Percentiles rank a stretch among this genome's conserved stretches.
Evolutionary conservation across 768 basidiomycete genomes (phyloP).

Genomic region (Trametes punicea): DNA sequence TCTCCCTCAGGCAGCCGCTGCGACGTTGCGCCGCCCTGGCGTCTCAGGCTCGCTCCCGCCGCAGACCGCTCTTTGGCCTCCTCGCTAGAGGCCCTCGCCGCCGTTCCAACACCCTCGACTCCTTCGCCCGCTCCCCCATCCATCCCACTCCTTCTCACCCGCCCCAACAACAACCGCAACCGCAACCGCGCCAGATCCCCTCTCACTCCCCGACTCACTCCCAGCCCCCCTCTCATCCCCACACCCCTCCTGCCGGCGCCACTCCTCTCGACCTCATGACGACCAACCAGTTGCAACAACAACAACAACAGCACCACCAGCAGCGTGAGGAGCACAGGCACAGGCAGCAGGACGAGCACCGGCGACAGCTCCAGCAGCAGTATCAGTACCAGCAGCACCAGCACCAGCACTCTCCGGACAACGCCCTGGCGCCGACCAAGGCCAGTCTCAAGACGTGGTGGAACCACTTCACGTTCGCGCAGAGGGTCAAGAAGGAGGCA

Average conservation of each 20-base stretch:
- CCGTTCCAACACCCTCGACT: slow-evolving; percentile 19
- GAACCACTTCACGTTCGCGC: slow-evolving; percentile 67
- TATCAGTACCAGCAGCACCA: slow-evolving; percentile 9
- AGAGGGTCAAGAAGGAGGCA: slow-evolving; percentile 56
- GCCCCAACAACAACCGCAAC: background rate
- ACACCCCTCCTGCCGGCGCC: slow-evolving; percentile 2
- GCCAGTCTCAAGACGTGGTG: slow-evolving; percentile 73
- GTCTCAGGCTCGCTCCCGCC: slow-evolving; percentile 17
- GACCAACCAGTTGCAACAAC: slow-evolving; percentile 8
- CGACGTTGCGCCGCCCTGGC: slow-evolving; percentile 16
- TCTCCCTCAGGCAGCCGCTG: background rate
- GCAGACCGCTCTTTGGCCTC: slow-evolving; percentile 20
- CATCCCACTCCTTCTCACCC: background rate
- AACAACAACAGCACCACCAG: slow-evolving; percentile 4
- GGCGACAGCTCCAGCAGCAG: slow-evolving; percentile 6
- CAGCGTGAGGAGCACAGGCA: slow-evolving; percentile 5
- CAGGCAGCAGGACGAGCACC: slow-evolving; percentile 1
- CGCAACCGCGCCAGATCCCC: background rate
- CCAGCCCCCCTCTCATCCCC: background rate
- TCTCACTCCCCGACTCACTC: slow-evolving; percentile 3
- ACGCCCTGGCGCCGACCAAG: slow-evolving; percentile 21
- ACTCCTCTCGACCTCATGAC: background rate
- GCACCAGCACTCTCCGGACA: slow-evolving; percentile 7
- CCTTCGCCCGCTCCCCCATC: background rate
- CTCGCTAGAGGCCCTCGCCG: slow-evolving; percentile 19